phyloP scores from a whole-genome alignment of 345 rosid species.

The Dimocarpus longan region DNA sequence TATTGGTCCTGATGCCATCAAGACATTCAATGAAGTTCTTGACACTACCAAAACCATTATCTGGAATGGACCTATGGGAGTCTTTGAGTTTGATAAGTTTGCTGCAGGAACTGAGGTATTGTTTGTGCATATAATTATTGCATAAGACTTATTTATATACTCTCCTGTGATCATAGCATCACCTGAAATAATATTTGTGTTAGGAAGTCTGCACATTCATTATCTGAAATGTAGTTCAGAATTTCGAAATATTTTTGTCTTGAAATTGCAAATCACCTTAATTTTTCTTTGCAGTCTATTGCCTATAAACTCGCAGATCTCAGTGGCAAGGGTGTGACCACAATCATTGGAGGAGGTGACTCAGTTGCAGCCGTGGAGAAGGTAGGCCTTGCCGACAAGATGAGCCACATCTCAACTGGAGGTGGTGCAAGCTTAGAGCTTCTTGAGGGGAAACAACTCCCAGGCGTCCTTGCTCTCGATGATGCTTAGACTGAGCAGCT shows the following conservation, averaged over 20 bases:
- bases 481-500: slow-evolving; percentile 47
- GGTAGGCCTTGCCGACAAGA: slow-evolving; percentile 85
- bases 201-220: neutral
- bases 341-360: slow-evolving; percentile 97
- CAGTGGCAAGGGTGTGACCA: slow-evolving; percentile 83
- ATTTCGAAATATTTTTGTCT: neutral
- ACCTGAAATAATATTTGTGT: neutral
- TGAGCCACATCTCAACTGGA: slow-evolving; percentile 98
- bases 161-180: no score
- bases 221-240: neutral
- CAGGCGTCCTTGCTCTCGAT: slow-evolving; percentile 93
- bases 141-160: neutral
- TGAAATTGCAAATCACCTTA: neutral
- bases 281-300: slow-evolving; percentile 54
- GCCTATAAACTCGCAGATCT: slow-evolving; percentile 90
- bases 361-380: slow-evolving; percentile 97
- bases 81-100: slow-evolving; percentile 88
- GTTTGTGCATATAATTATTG: neutral
- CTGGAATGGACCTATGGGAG: slow-evolving; percentile 99
- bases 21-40: slow-evolving; percentile 66
- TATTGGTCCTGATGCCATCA: slow-evolving; percentile 80
- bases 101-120: slow-evolving; percentile 88
- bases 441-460: slow-evolving; percentile 86
- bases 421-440: slow-evolving; percentile 99
- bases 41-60: slow-evolving; percentile 78